A percentile compares a stretch with the other conserved stretches of the same genome.
phyloP scores from a whole-genome alignment of 345 rosid genomes.

The Syzygium aromaticum region DNA sequence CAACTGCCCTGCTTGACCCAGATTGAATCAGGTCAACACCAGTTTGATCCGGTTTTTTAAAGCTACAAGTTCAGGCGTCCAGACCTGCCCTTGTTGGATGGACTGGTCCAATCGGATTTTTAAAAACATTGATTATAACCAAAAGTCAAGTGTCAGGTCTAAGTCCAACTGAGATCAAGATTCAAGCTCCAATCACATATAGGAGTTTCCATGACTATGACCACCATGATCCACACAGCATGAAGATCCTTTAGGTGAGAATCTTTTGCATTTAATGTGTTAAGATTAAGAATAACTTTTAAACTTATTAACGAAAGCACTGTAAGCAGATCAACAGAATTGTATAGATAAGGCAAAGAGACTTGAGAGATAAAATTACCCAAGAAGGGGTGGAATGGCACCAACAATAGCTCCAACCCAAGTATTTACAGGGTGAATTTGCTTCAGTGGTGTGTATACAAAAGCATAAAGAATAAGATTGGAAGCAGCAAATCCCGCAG shows the following conservation, averaged over 20 bases:
- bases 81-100: neutral
- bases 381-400: slow-evolving; percentile 95
- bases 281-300: neutral
- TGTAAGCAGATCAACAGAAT: neutral
- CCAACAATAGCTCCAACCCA: slow-evolving; percentile 99
- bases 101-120: neutral
- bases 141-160: neutral
- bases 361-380: slow-evolving; percentile 31
- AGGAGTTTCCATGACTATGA: neutral
- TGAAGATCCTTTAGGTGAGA: neutral
- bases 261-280: neutral
- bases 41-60: neutral
- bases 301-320: neutral
- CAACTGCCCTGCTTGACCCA: neutral
- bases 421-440: slow-evolving; percentile 91
- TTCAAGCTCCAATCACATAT: neutral
- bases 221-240: neutral
- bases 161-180: neutral
- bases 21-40: neutral
- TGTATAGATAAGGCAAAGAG: neutral
- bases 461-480: slow-evolving; percentile 71
- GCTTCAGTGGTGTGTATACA: slow-evolving; percentile 85
- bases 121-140: neutral
- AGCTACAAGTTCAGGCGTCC: neutral
- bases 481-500: slow-evolving; percentile 82